Percentiles rank a stretch among this genome's conserved stretches.
These are phyloP conservation scores for Chalciporus piperatus DNA, from an alignment of 768 basidiomycete species.

Conservation along the genomic window DNA sequence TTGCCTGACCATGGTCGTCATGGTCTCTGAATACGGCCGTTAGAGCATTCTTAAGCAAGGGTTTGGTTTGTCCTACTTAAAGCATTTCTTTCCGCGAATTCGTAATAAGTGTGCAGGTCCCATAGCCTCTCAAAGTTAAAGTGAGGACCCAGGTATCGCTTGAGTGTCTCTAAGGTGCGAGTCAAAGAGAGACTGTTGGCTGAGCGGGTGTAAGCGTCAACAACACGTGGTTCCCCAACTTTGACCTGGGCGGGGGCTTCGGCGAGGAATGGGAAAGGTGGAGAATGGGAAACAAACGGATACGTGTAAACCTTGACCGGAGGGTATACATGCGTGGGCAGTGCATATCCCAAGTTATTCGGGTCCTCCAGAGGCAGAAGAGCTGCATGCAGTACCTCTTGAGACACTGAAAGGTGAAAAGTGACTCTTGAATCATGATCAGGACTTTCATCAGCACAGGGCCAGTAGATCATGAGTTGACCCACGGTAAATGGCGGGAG, in stretches of 20 bases:
- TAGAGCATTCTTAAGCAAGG: neutral
- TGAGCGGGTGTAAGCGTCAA: slow-evolving; percentile 35
- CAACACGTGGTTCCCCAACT: slow-evolving; percentile 16
- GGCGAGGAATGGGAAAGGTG: slow-evolving; percentile 37
- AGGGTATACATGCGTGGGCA: slow-evolving; percentile 24
- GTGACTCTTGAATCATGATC: slow-evolving; percentile 24
- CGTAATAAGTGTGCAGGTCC: slow-evolving; percentile 46
- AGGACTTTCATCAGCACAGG: neutral
- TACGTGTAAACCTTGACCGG: slow-evolving; percentile 35
- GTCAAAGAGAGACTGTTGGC: slow-evolving; percentile 38
- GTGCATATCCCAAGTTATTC: slow-evolving; percentile 15
- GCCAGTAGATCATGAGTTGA: neutral
- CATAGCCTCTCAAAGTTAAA: slow-evolving; percentile 46
- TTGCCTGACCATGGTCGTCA: slow-evolving; percentile 38
- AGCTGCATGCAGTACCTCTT: slow-evolving; percentile 33
- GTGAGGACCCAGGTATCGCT: slow-evolving; percentile 39
- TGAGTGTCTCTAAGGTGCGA: slow-evolving; percentile 37
- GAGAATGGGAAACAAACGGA: slow-evolving; percentile 33
- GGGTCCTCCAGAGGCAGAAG: slow-evolving; percentile 25
- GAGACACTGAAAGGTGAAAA: slow-evolving; percentile 37
- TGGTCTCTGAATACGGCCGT: slow-evolving; percentile 32
- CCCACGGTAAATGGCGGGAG: slow-evolving; percentile 30
- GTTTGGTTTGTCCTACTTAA: slow-evolving; percentile 27
- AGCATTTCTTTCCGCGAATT: slow-evolving; percentile 40
- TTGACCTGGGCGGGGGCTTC: slow-evolving; percentile 29